Evolutionary conservation across 768 basidiomycete species (phyloP).

Genomic region (Amanita molliuscula): DNA sequence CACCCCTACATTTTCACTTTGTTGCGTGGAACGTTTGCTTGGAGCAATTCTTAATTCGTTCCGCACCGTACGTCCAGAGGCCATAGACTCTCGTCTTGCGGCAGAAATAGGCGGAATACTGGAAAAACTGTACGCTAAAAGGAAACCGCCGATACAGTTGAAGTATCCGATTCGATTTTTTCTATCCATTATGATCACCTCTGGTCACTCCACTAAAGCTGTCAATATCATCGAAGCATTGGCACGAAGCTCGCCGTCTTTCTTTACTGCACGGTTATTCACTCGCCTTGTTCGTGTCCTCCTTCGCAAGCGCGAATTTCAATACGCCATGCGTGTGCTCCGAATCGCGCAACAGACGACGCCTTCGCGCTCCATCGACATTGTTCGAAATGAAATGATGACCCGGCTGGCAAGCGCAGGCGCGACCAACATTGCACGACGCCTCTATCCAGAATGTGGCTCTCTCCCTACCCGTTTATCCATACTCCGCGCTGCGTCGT

Average conservation of each 20-base stretch:
- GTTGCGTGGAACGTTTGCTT: conserved; percentile 26
- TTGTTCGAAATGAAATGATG: conserved; percentile 23
- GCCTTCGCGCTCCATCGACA: conserved; percentile 12
- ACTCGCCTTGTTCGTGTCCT: conserved; percentile 29
- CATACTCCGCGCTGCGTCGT: conserved; percentile 15
- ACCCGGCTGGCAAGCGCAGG: conserved; percentile 20
- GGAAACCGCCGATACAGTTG: conserved; percentile 17
- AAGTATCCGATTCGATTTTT: conserved; percentile 41
- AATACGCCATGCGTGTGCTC: conserved; percentile 22
- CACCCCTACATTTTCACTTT: conserved; percentile 17
- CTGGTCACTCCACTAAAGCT: conserved; percentile 24
- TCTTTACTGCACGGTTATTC: conserved; percentile 30
- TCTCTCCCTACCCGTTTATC: conserved; percentile 12
- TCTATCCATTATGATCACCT: conserved; percentile 27
- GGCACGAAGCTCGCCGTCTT: conserved; percentile 19
- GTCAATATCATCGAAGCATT: conserved; percentile 31
- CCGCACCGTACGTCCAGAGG: conserved; percentile 20
- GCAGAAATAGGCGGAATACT: conserved; percentile 24
- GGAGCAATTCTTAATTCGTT: conserved; percentile 27
- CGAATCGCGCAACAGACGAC: conserved; percentile 11
- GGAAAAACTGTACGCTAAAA: conserved; percentile 22
- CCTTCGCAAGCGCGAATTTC: conserved; percentile 28
- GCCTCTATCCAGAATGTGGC: conserved; percentile 8
- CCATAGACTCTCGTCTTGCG: conserved; percentile 19
- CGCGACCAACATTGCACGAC: conserved; percentile 18